Evolutionary conservation across 345 rosid genomes (phyloP).

Genomic region (Camelina neglecta): DNA sequence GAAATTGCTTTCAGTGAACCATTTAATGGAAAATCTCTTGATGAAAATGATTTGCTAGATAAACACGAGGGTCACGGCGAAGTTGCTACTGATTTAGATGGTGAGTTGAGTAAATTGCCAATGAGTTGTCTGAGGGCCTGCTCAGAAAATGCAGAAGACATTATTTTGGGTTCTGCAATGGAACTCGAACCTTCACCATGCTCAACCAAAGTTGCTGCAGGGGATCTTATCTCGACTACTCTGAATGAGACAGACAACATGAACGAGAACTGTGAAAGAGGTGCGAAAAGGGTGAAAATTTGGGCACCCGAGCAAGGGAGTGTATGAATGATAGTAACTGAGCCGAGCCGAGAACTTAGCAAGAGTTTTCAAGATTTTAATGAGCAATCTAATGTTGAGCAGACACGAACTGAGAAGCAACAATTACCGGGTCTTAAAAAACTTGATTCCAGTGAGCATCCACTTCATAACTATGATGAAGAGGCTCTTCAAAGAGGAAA

Average conservation of each 20-base stretch:
- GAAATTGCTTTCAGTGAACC: slow-evolving; percentile 26
- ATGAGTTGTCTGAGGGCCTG: slow-evolving; percentile 6
- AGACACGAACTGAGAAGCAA: slow-evolving; percentile 22
- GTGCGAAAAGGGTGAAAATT: slow-evolving; percentile 35
- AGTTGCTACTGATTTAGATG: slow-evolving; percentile 25
- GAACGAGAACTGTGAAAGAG: slow-evolving; percentile 28
- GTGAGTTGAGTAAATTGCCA: slow-evolving; percentile 29
- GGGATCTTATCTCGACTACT: background rate
- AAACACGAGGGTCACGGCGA: slow-evolving; percentile 8
- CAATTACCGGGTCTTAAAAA: slow-evolving; percentile 13
- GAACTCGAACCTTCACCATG: slow-evolving; percentile 26
- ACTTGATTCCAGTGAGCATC: background rate
- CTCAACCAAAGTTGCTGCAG: slow-evolving; percentile 21
- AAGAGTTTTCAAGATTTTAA: background rate
- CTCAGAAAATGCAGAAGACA: slow-evolving; percentile 11
- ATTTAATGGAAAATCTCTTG: slow-evolving; percentile 25
- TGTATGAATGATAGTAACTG: slow-evolving; percentile 16
- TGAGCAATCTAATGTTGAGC: background rate
- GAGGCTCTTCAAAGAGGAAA: slow-evolving; percentile 8
- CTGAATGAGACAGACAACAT: slow-evolving; percentile 8
- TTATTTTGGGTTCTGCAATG: slow-evolving; percentile 13
- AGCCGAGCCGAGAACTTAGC: slow-evolving; percentile 15
- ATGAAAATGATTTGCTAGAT: slow-evolving; percentile 10
- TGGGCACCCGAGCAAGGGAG: slow-evolving; percentile 26
- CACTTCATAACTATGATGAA: background rate